phyloP scores from a whole-genome alignment of 2,329 filamentous ascomycete genomes.

The Sarocladiaceae sp. region DNA sequence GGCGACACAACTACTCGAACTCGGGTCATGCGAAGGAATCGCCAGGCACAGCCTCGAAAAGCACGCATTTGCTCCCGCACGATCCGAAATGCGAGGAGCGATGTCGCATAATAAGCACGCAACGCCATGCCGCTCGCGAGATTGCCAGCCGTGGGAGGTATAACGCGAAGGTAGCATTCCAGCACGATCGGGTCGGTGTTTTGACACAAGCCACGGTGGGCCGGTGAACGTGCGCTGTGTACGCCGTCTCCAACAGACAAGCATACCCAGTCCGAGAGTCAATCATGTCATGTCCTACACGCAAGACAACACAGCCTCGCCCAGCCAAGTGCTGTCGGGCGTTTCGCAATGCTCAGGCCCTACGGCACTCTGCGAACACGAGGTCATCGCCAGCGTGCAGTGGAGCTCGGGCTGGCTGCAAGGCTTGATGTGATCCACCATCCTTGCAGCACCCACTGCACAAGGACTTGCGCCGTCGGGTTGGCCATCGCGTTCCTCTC shows the following conservation, averaged over 20 bases:
- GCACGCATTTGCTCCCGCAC: not conserved
- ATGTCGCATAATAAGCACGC: not conserved
- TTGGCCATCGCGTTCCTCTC: not conserved
- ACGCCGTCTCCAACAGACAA: not conserved
- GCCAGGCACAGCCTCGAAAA: not conserved
- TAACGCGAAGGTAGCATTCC: conserved; percentile 2
- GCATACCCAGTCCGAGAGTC: not conserved
- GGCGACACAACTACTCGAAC: too few species aligned
- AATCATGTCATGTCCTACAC: not conserved
- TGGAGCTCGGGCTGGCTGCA: not conserved
- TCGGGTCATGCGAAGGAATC: too few species aligned
- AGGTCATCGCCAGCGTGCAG: not conserved
- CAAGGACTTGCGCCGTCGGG: not conserved
- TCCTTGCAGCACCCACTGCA: not conserved
- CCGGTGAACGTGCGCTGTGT: not conserved
- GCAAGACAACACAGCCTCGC: conserved; percentile 6
- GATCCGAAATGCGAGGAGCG: not conserved
- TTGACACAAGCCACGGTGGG: not conserved
- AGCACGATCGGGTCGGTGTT: not conserved
- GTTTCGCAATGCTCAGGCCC: not conserved
- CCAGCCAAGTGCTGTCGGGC: not conserved
- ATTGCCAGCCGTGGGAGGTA: not conserved
- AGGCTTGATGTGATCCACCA: not conserved
- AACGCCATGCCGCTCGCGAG: not conserved
- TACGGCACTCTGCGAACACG: not conserved